Evolutionary conservation across 805 yeast genomes (phyloP), one percentile per base, ranked within the genome.

Genomic region (Candida maesae): DNA sequence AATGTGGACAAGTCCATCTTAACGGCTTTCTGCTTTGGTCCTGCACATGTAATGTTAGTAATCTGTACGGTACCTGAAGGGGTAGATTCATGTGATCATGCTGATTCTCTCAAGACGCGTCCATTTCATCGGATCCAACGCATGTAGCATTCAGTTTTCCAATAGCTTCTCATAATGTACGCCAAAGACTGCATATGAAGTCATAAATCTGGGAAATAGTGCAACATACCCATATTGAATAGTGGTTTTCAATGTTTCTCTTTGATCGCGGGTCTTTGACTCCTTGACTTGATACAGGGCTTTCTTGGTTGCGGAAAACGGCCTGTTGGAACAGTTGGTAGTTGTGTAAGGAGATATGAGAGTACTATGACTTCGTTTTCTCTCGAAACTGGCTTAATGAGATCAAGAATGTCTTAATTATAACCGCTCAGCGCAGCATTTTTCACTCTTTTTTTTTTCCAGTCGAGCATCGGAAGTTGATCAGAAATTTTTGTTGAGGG

Each of bases 1-100:
- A 89, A 89, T 65, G 90, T 79, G 61, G 79, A 81, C 67, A 89
- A 76, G 73, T 85, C 91, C 93, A 88, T 84, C 69, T 81, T 86
- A 50, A 74, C 73, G 44, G 70, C 73, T 60, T 80, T 81, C 64
- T 79, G 78, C 54, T 73, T 71, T 58, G 83, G 83, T 54, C 78
- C 78, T 80, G 70, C n/a, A 71, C 12, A 10, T 11, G 35, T 9
- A 14, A 14, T 21, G 49, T 39, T 49, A 42, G 44, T 40, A 33
- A 21, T 21, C 24, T 21, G 24, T 10, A 21, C 10, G n/a, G n/a
- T n/a, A n/a, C n/a, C n/a, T n/a, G n/a, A n/a, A n/a, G n/a, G n/a
- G n/a, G n/a, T n/a, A n/a, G n/a, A n/a, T n/a, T n/a, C n/a, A n/a
- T n/a, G n/a, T n/a, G n/a, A n/a, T n/a, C n/a, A n/a, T n/a, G n/a